phyloP scores from a whole-genome alignment of 2,329 filamentous ascomycete genomes.

The Myriosclerotinia duriaeana region DNA sequence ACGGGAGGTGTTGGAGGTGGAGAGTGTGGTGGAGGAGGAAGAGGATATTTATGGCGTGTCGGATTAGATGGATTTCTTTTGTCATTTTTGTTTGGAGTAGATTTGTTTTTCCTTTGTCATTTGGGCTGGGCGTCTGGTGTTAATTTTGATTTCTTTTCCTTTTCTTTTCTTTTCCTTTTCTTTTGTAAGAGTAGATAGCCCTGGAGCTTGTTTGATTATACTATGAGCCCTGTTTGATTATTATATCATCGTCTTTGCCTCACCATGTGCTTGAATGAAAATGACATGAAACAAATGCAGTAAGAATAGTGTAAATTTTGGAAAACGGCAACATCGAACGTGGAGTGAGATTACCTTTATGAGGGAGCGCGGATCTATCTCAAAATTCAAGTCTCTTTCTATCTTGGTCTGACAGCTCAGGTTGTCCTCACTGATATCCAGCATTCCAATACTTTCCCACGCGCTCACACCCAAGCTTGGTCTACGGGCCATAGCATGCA shows the following conservation, averaged over 20 bases:
- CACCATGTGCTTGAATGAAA: not conserved
- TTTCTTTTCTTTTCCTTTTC: not conserved
- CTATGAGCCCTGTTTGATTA: not conserved
- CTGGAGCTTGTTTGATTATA: not conserved
- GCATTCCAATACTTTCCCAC: not conserved
- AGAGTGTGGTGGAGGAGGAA: too few relatives aligned
- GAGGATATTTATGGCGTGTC: not conserved
- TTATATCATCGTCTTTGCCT: not conserved
- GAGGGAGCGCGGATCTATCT: not conserved
- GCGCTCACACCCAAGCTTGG: not conserved
- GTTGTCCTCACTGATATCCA: slow-evolving; percentile 8
- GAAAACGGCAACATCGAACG: not conserved
- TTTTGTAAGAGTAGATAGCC: not conserved
- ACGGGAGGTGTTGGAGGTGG: too few relatives aligned
- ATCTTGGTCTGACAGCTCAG: not conserved
- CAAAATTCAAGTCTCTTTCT: not conserved
- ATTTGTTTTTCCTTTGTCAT: not conserved
- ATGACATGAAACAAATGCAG: not conserved
- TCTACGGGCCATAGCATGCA: slow-evolving; percentile 1
- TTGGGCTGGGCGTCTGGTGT: too few relatives aligned
- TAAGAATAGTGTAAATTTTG: not conserved
- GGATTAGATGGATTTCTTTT: not conserved
- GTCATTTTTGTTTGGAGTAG: not conserved
- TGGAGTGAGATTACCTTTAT: not conserved
- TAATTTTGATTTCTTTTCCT: not conserved